phyloP scores from a whole-genome alignment of 2,329 filamentous ascomycete genomes.

The Exophiala spinifera region DNA sequence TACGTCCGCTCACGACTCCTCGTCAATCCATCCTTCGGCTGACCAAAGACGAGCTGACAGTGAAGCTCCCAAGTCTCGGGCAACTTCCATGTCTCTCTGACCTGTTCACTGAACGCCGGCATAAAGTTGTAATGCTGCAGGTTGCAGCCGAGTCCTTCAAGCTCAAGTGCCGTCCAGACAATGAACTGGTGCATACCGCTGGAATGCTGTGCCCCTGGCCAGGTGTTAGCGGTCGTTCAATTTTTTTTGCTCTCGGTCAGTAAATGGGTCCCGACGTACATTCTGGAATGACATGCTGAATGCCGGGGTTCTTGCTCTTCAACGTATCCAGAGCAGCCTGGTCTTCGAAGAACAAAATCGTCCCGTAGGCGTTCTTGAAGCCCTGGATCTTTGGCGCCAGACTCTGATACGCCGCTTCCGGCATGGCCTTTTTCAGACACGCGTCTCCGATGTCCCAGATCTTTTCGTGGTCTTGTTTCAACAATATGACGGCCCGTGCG shows the following conservation, averaged over 20 bases:
- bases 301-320: constrained; percentile 52
- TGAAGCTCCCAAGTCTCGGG: constrained; percentile 71
- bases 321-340: constrained; percentile 62
- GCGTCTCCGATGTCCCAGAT: constrained; percentile 71
- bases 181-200: constrained; percentile 9
- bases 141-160: constrained; percentile 80
- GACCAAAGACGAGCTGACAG: constrained; percentile 79
- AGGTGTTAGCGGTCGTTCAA: neutral
- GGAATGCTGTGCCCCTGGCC: constrained; percentile 5
- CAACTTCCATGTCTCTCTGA: constrained; percentile 74
- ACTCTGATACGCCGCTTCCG: constrained; percentile 3
- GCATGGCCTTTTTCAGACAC: constrained; percentile 5
- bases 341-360: constrained; percentile 85
- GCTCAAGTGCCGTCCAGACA: constrained; percentile 76
- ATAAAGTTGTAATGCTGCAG: constrained; percentile 92
- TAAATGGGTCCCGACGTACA: constrained; percentile 41
- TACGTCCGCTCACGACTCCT: constrained; percentile 10
- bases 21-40: constrained; percentile 8
- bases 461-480: constrained; percentile 78
- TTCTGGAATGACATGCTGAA: constrained; percentile 72
- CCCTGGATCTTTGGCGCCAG: constrained; percentile 9
- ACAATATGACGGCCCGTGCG: constrained; percentile 72
- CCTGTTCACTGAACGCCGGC: constrained; percentile 50
- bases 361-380: constrained; percentile 62
- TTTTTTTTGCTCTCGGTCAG: neutral